Evolutionary conservation across 208 protist genomes (phyloP).

Genomic region (Wallacemonas sp.): DNA sequence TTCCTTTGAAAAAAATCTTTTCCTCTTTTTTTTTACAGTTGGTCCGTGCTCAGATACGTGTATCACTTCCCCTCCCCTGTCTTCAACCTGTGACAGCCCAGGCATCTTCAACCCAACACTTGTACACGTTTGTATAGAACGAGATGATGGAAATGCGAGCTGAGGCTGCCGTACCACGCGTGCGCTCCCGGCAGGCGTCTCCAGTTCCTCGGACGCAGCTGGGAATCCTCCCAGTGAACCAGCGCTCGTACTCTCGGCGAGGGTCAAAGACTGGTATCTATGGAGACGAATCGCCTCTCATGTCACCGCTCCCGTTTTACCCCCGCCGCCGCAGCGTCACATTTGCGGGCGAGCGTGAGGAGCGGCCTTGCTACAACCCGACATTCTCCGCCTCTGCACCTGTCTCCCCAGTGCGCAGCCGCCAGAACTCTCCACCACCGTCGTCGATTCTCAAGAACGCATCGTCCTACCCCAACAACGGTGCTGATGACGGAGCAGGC

Average conservation of each 20-base stretch:
- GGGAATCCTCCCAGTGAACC: slow-evolving; percentile 64
- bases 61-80: too few relatives aligned
- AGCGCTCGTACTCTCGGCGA: slow-evolving; percentile 84
- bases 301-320: slow-evolving; percentile 83
- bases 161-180: slow-evolving; percentile 8
- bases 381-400: slow-evolving; percentile 40
- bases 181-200: slow-evolving; percentile 44
- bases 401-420: slow-evolving; percentile 37
- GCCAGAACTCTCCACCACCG: slow-evolving; percentile 36
- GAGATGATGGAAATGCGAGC: slow-evolving; percentile 4
- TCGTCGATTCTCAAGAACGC: slow-evolving; percentile 51
- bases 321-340: slow-evolving; percentile 79
- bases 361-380: slow-evolving; percentile 71
- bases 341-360: slow-evolving; percentile 80
- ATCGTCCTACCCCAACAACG: slow-evolving; percentile 24
- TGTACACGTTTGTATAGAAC: too few relatives aligned
- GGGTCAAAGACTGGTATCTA: slow-evolving; percentile 52
- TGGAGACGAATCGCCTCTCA: slow-evolving; percentile 65
- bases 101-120: too few relatives aligned
- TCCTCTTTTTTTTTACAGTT: too few relatives aligned
- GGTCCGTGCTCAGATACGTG: too few relatives aligned
- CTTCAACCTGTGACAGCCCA: too few relatives aligned
- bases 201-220: slow-evolving; percentile 75
- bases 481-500: slow-evolving; percentile 22
- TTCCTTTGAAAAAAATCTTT: too few relatives aligned